Evolutionary conservation across 768 basidiomycete genomes (phyloP), one percentile per base, ranked within the genome.

Genomic region (Leucosporidium creatinivorum): DNA sequence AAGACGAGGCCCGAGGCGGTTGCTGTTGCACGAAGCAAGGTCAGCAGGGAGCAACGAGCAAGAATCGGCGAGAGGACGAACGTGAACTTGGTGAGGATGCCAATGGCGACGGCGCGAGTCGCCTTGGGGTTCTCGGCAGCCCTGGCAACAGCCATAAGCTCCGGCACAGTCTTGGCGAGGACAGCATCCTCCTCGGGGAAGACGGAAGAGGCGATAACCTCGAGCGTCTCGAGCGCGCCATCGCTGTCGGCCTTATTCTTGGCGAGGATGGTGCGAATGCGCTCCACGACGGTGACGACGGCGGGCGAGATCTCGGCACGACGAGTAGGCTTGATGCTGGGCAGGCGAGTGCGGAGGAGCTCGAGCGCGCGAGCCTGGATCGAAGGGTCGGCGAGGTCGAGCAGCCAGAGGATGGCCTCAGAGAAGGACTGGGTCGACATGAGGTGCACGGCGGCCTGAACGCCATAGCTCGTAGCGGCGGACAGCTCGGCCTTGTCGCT

Each of bases 1-100:
- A 59, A 92, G 82, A 0, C 94, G 86, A 17, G 93, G 91, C 0
- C 90, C 91, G 26, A 97, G 83, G 56, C 87, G 85, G 25, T 81
- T 77, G 25, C 91, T 94, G 73, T 31, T n/a, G 19, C 23, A 47
- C 55, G 25, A 28, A 49, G 36, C 64, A 13, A 33, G 4, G 49
- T 62, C 18, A 52, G 61, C 18, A 28, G 5, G 9, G 15, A 39
- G 25, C 15, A 3, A 10, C 1, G 3, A 54, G n/a, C 28, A 47
- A 17, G 10, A 4, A 1, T 3, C 55, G 2, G 17, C 21, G 9
- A 60, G 49, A 61, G 56, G 63, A 82, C 84, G 39, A 76, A 91
- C 88, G 84, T 80, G 65, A 92, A 81, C 44, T 84, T 80, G 7
- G 83, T 77, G 36, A 93, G 76, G 2, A 86, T 81, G 3, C 81